phyloP scores from a whole-genome alignment of 805 yeast species.

The Lachancea meyersii region DNA sequence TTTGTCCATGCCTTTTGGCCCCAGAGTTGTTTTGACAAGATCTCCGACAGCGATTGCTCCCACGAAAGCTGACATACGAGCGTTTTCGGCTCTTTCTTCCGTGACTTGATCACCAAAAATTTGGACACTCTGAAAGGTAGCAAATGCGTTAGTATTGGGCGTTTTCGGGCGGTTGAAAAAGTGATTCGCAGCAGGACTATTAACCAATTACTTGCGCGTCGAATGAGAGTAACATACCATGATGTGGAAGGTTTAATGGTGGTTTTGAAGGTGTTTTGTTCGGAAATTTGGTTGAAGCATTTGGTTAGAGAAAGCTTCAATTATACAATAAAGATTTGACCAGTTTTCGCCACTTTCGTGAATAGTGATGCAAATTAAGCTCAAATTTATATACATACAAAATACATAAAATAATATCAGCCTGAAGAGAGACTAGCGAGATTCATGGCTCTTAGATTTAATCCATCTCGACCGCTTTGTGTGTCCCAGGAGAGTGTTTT shows the following conservation, averaged over 20 bases:
- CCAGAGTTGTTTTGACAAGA: slow-evolving; percentile 85
- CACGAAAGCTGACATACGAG: slow-evolving; percentile 93
- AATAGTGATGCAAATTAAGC: background rate
- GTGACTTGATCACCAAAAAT: slow-evolving; percentile 96
- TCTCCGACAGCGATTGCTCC: slow-evolving; percentile 99
- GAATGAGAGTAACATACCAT: background rate
- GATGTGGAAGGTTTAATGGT: background rate
- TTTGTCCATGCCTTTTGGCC: slow-evolving; percentile 99
- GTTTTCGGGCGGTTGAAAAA: background rate
- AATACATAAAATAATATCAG: too few relatives aligned
- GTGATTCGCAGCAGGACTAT: background rate
- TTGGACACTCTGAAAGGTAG: slow-evolving; percentile 48
- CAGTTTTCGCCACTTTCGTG: slow-evolving; percentile 7
- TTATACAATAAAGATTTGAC: background rate
- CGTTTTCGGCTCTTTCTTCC: slow-evolving; percentile 97
- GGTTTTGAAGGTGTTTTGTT: too few relatives aligned
- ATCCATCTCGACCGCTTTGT: too few relatives aligned
- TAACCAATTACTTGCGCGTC: background rate
- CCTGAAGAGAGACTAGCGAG: too few relatives aligned
- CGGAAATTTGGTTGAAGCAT: background rate
- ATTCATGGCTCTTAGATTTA: background rate
- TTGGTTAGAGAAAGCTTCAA: background rate
- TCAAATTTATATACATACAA: background rate
- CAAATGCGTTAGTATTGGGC: slow-evolving; percentile 1
- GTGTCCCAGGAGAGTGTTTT: too few relatives aligned